Percentiles rank a stretch among this genome's conserved stretches.
These are phyloP conservation scores for Talaromyces albobiverticillius DNA, from an alignment of 2,329 filamentous ascomycete genomes.

Conservation along the genomic window DNA sequence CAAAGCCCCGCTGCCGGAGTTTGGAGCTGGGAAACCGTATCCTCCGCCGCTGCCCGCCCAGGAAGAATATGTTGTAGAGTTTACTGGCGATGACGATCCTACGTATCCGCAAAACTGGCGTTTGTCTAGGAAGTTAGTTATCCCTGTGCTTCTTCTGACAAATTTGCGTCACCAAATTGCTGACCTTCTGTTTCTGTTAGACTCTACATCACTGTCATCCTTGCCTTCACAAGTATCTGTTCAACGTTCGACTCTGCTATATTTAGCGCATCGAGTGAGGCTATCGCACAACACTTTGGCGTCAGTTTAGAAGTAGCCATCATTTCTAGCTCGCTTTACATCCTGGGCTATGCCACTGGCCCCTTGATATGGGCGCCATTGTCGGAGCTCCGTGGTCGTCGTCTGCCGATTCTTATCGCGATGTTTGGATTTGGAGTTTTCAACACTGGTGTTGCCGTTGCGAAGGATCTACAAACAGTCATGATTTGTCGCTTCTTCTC, in stretches of 20 bases:
- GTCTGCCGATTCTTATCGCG: conserved; percentile 47
- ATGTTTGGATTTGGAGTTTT: conserved; percentile 52
- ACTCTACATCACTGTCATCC: no score
- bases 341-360: conserved; percentile 35
- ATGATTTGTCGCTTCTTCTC: conserved; percentile 54
- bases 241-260: no score
- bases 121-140: conserved; percentile 66
- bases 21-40: conserved; percentile 57
- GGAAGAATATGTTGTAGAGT: conserved; percentile 65
- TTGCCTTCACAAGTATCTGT: no score
- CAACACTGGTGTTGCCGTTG: conserved; percentile 54
- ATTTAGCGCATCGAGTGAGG: no score
- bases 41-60: conserved; percentile 53
- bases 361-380: conserved; percentile 42
- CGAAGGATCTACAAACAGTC: conserved; percentile 53
- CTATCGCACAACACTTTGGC: no score
- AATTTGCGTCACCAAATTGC: no score
- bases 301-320: conserved; percentile 55
- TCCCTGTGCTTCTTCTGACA: neutral
- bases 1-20: conserved; percentile 32
- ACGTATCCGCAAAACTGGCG: conserved; percentile 87
- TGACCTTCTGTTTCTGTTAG: no score
- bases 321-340: conserved; percentile 42
- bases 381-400: conserved; percentile 51
- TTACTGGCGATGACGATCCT: conserved; percentile 77